A percentile compares a stretch with the other conserved stretches of the same genome.
Conservation (phyloP, 2,329 filamentous ascomycete species). For the Penicillium digitatum region DNA sequence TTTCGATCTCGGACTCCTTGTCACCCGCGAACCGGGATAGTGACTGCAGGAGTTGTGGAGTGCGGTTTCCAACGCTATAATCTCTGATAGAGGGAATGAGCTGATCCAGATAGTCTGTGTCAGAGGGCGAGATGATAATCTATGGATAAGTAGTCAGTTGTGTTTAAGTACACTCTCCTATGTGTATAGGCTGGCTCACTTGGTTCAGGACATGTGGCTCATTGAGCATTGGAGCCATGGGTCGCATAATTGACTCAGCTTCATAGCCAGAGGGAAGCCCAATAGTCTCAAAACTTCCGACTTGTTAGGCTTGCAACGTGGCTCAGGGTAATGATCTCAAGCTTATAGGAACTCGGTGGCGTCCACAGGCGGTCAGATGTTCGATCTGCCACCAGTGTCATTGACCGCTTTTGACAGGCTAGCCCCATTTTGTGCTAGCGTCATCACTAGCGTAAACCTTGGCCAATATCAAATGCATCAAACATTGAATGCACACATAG, state of each 20-base stretch:
- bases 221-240: slow-evolving; percentile 15
- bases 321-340: neutral
- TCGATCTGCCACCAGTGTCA: neutral
- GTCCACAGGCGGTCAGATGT: neutral
- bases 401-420: neutral
- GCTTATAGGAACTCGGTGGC: neutral
- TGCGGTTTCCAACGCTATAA: slow-evolving; percentile 71
- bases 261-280: slow-evolving; percentile 2
- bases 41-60: slow-evolving; percentile 69
- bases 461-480: neutral
- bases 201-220: slow-evolving; percentile 26
- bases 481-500: no score
- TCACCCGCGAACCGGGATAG: slow-evolving; percentile 78
- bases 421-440: neutral
- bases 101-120: slow-evolving; percentile 92
- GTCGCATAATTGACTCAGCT: slow-evolving; percentile 12
- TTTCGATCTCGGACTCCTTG: slow-evolving; percentile 86
- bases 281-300: neutral
- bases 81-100: slow-evolving; percentile 92
- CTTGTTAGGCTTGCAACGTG: neutral
- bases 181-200: slow-evolving; percentile 19
- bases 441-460: neutral
- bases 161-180: neutral
- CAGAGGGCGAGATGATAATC: slow-evolving; percentile 89
- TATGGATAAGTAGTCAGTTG: slow-evolving; percentile 40